Conservation (phyloP, 306 rosid genomes). For the Begonia peltatifolia region DNA sequence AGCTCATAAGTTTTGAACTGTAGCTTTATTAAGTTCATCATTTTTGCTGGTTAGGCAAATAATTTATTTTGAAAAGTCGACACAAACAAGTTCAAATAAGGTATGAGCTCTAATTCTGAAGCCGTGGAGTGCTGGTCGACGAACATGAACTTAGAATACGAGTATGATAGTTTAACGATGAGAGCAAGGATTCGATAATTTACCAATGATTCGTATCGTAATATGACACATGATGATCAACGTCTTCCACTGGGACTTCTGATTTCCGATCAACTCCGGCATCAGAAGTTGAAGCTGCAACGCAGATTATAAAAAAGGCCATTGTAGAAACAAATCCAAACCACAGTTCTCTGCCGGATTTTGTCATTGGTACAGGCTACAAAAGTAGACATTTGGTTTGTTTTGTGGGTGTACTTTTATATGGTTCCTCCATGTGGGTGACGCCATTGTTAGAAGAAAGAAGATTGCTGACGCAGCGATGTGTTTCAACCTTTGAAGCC, state of each 20-base stretch:
- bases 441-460: constrained; percentile 12
- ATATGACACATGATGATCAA: constrained; percentile 14
- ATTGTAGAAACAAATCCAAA: constrained; percentile 15
- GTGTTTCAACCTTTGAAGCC: constrained; percentile 54
- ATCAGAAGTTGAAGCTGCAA: constrained; percentile 15
- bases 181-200: not conserved
- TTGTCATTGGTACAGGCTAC: constrained; percentile 31
- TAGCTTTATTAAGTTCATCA: no score
- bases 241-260: constrained; percentile 21
- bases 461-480: constrained; percentile 28
- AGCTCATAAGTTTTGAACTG: no score
- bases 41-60: no score
- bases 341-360: constrained; percentile 10
- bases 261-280: constrained; percentile 22
- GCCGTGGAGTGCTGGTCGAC: no score
- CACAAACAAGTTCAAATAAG: no score
- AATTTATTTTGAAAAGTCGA: no score
- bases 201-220: constrained; percentile 30
- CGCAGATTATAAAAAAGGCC: constrained; percentile 18
- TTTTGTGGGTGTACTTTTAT: not conserved
- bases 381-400: constrained; percentile 11
- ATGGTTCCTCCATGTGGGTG: constrained; percentile 2
- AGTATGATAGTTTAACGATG: not conserved
- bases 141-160: not conserved
- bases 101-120: no score